phyloP scores from a whole-genome alignment of 1,284 basidiomycete genomes.

The Laetiporus sulphureus region DNA sequence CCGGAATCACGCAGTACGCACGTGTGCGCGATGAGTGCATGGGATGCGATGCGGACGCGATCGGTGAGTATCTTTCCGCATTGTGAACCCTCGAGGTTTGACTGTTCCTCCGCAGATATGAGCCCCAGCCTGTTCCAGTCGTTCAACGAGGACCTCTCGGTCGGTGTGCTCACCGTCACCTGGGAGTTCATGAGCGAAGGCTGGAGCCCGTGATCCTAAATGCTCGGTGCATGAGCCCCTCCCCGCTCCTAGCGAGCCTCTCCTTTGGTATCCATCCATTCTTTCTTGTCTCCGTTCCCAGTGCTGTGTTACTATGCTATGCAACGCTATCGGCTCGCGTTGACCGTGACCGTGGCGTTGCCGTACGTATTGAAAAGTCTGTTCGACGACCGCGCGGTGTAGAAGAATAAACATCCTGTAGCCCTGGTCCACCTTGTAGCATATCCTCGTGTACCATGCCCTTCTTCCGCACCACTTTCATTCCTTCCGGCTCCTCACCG shows the following conservation, averaged over 20 bases:
- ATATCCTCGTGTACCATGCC: background rate
- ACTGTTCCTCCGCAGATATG: conserved; percentile 12
- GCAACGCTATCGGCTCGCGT: background rate
- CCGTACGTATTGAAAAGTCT: background rate
- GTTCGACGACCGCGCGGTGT: background rate
- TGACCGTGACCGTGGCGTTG: background rate
- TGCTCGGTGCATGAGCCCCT: background rate
- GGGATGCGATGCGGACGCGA: conserved; percentile 26
- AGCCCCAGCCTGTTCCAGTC: conserved; percentile 20
- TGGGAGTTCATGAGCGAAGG: conserved; percentile 16
- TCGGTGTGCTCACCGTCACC: conserved; percentile 14
- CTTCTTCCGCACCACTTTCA: too few species aligned
- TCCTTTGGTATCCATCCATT: too few species aligned
- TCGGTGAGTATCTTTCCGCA: conserved; percentile 24
- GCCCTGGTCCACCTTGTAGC: background rate
- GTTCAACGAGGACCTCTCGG: conserved; percentile 14
- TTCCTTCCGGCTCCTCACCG: too few species aligned
- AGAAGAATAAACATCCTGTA: background rate
- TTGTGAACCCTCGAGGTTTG: background rate
- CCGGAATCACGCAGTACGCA: conserved; percentile 25
- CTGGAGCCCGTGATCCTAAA: conserved; percentile 4
- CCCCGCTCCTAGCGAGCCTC: background rate
- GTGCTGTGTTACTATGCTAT: too few species aligned
- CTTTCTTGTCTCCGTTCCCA: too few species aligned
- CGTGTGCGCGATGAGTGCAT: conserved; percentile 30